Base-by-base conservation (phyloP, 768 basidiomycete genomes). In the Naganishia onofrii region DNA sequence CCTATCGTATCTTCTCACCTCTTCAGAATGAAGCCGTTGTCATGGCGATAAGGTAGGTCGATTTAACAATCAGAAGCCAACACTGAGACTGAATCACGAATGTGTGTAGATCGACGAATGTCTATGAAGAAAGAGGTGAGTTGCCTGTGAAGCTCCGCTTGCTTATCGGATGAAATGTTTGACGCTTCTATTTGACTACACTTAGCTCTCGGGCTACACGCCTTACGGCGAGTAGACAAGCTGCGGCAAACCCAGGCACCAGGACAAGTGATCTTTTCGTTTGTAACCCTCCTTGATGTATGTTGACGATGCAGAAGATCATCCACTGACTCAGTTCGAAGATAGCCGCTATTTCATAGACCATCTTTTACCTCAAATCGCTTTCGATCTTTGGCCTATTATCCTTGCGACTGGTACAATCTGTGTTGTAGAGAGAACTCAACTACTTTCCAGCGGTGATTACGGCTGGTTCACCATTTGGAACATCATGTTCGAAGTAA, bases 381-480 rank as follows among this genome's bases (percentile, higher is more conserved):
- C 77, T 17, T 79, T 79, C 69, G 78, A 79, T 58, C 72, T 79
- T 23, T 79, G 78, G 78, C 77, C 78, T 10, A 57, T 79, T 38
- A 70, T 75, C 1, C 36, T 76, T 8, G 77, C 75, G 26, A 75
- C 75, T 28, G 74, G 77, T 31, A 46, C 75, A 31, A 76, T 79
- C 46, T 74, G 72, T 55, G 70, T 74, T 52, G 65, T 74, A 29
- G 78, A 79, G 55, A 75, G 78, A 12, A 73, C 70, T 31, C 76
- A 76, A 53, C 17, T 78, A 0, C 56, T 78, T 15, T 74, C 75
- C 58, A 70, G 71, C 29, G 68, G 66, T 13, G 74, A 70, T 23
- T 73, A 48, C 28, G 60, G 44, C 7, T 78, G 75, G 75, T 77
- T 78, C 64, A 73, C 67, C 55, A 64, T 76, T 57, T 78, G 78